Evolutionary conservation across 371 early-diverging fungal species (phyloP).

Genomic region (Mortierella sp.): DNA sequence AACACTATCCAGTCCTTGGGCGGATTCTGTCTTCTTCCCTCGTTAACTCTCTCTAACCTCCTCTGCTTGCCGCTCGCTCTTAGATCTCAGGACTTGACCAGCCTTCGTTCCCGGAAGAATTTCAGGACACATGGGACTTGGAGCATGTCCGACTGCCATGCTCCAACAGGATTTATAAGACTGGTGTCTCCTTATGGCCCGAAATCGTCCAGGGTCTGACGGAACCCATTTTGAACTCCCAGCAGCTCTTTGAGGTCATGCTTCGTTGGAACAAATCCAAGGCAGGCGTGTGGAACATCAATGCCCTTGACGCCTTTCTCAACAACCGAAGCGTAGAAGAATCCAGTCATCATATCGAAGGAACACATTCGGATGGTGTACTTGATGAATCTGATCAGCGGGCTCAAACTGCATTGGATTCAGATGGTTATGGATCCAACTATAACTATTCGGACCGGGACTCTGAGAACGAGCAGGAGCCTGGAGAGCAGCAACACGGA

Average conservation of each 20-base stretch:
- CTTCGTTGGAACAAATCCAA: slow-evolving; percentile 40
- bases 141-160: slow-evolving; percentile 49
- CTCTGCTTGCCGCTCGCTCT: too few relatives aligned
- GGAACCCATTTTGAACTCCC: slow-evolving; percentile 25
- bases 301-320: slow-evolving; percentile 39
- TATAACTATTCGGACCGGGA: slow-evolving; percentile 4
- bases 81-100: slow-evolving; percentile 43
- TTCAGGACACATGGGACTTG: slow-evolving; percentile 37
- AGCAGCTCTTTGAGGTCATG: slow-evolving; percentile 38
- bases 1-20: too few relatives aligned
- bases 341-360: background rate
- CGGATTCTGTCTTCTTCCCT: background rate
- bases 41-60: background rate
- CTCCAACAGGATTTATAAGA: slow-evolving; percentile 25
- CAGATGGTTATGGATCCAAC: slow-evolving; percentile 17
- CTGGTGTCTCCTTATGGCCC: slow-evolving; percentile 35
- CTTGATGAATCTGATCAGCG: slow-evolving; percentile 4
- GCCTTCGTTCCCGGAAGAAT: slow-evolving; percentile 24
- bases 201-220: slow-evolving; percentile 33
- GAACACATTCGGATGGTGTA: slow-evolving; percentile 14
- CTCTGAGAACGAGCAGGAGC: background rate
- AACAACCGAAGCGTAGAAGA: slow-evolving; percentile 23
- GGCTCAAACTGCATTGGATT: slow-evolving; percentile 9
- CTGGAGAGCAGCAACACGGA: background rate
- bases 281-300: slow-evolving; percentile 39